Evolutionary conservation across 2,329 filamentous ascomycete genomes (phyloP), one percentile per base, ranked within the genome.

Genomic region (Colletotrichum sp.): DNA sequence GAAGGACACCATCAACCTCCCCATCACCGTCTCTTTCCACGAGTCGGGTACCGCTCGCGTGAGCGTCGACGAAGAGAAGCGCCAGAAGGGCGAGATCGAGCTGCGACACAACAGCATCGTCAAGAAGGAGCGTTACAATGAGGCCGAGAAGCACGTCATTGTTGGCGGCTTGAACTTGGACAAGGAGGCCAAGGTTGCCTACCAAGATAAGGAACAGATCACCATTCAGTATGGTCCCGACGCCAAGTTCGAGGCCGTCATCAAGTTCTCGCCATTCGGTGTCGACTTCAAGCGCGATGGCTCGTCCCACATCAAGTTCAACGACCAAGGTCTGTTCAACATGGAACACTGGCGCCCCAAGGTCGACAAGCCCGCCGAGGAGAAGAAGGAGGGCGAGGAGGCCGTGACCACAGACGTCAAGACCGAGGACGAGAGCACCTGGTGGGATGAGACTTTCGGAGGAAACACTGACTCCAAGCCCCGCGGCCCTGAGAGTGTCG

Each of bases 391-490:
- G 72, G 89, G 87, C 72, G 87, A 88, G 78, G 84, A 85, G 78
- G 86, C 88, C 66, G 82, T 87, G 67, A 83, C 87, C 30, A 83
- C 86, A 15, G 83, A 85, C 67, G 62, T 69, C 78, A 79, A 49
- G 79, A 81, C 44, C 85, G 92, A 94, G 78, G 95, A 97, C 79
- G 95, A 98, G 83, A 94, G 93, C 85, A 98, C 96, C 5, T 98
- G 96, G 95, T 99, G 97, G 97, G 97, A 99, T 8, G 97, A 99
- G 87, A 92, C 91, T 1, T 99, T 99, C 84, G 96, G 96, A 78
- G 96, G 96, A 77, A 98, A 97, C 84, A 99, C 96, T 0, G 97
- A 99, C 84, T 92, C 93, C 7, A 99, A 99, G 86, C 96, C 97
- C n/a, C 93, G 93, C 81, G 97, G 97, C 2, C 97, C 97, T 0